Evolutionary conservation across 805 yeast species (phyloP).

Genomic region (Schwanniomyces yamadae): DNA sequence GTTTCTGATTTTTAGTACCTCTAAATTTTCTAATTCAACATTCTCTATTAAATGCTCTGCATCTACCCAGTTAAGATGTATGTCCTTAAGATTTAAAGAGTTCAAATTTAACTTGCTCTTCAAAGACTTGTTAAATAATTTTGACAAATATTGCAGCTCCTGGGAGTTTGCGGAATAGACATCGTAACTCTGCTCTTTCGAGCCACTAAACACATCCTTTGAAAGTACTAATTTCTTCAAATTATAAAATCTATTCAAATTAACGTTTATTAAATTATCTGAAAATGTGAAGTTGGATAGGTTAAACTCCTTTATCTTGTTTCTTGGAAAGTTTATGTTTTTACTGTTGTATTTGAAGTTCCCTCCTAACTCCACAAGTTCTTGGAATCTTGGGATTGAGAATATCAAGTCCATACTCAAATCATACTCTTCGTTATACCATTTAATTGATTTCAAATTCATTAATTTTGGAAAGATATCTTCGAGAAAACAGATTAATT

Average conservation of each 20-base stretch:
- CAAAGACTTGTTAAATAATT: constrained; percentile 2
- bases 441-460: constrained; percentile 15
- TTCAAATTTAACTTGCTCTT: constrained; percentile 4
- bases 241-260: constrained; percentile 4
- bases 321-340: constrained; percentile 5
- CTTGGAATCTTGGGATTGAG: constrained; percentile 11
- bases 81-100: constrained; percentile 9
- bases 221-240: constrained; percentile 4
- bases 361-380: constrained; percentile 13
- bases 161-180: constrained; percentile 1
- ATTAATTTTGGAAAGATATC: constrained; percentile 15
- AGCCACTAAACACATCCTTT: constrained; percentile 4
- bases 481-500: constrained; percentile 14
- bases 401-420: constrained; percentile 13
- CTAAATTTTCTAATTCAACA: constrained; percentile 7
- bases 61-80: constrained; percentile 9
- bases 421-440: constrained; percentile 18
- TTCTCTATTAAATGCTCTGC: constrained; percentile 4
- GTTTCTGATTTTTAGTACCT: constrained; percentile 9
- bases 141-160: constrained; percentile 4
- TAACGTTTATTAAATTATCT: constrained; percentile 3
- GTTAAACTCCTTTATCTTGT: constrained; percentile 13
- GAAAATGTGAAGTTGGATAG: constrained; percentile 10
- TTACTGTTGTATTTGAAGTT: constrained; percentile 13
- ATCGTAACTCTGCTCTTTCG: background rate